A percentile compares a stretch with the other conserved stretches of the same genome.
Evolutionary conservation across 805 yeast species (phyloP).

Genomic region (Metschnikowia vanudenii): DNA sequence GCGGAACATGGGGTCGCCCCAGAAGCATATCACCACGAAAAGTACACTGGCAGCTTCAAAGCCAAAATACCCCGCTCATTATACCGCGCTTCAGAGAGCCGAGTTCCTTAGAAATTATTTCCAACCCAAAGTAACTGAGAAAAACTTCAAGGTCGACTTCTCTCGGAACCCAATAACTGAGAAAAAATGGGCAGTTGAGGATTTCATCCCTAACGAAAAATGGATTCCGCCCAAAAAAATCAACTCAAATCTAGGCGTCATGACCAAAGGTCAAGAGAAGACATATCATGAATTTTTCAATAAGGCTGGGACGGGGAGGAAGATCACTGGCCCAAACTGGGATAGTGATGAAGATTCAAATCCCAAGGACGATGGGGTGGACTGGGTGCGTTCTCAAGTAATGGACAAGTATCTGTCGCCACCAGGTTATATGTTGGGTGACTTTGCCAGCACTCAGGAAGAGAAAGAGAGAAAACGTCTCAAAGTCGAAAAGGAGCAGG

Average conservation of each 20-base stretch:
- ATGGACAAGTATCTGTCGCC: constrained; percentile 40
- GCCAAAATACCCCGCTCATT: constrained; percentile 15
- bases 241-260: constrained; percentile 19
- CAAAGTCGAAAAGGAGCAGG: constrained; percentile 24
- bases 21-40: not conserved
- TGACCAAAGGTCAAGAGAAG: constrained; percentile 22
- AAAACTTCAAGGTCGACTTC: constrained; percentile 26
- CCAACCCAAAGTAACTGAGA: constrained; percentile 22
- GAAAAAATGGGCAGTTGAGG: constrained; percentile 35
- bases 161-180: constrained; percentile 36
- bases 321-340: constrained; percentile 18
- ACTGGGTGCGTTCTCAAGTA: constrained; percentile 27
- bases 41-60: not conserved
- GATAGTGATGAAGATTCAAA: constrained; percentile 18
- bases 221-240: constrained; percentile 21
- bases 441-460: constrained; percentile 38
- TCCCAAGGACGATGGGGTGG: not conserved
- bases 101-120: constrained; percentile 30
- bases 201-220: constrained; percentile 32
- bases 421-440: constrained; percentile 41
- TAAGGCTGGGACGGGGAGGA: constrained; percentile 18
- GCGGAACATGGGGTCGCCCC: constrained; percentile 3
- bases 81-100: constrained; percentile 35
- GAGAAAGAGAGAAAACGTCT: constrained; percentile 21
- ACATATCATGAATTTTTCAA: constrained; percentile 19